Conservation (phyloP, 495 filamentous ascomycete genomes). For the Daldinia decipiens region DNA sequence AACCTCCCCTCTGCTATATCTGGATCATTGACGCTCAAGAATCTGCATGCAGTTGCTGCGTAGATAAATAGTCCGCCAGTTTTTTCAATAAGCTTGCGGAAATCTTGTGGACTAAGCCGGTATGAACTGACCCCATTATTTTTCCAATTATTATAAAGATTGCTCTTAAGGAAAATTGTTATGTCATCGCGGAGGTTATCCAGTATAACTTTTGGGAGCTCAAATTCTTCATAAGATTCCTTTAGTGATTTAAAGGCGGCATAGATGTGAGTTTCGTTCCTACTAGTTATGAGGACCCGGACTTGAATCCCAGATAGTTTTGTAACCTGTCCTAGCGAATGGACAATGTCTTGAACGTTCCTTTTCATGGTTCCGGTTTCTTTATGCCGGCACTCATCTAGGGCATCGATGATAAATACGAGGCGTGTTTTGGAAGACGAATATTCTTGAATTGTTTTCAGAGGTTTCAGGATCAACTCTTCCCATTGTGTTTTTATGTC, state of each 20-base stretch:
- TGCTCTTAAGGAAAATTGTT: conserved; percentile 1
- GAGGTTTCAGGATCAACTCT: conserved; percentile 59
- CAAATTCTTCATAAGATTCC: background rate
- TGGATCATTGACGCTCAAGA: background rate
- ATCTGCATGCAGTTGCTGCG: conserved; percentile 19
- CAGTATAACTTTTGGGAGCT: conserved; percentile 13
- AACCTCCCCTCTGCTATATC: background rate
- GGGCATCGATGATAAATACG: conserved; percentile 63
- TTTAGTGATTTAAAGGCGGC: conserved; percentile 3
- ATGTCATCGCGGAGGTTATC: conserved; percentile 4
- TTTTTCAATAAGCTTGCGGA: conserved; percentile 17
- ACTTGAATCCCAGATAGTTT: conserved; percentile 5
- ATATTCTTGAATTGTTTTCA: conserved; percentile 29
- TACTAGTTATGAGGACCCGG: conserved; percentile 25
- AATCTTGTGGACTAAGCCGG: conserved; percentile 4
- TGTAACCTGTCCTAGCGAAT: background rate
- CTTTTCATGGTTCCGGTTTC: conserved; percentile 8
- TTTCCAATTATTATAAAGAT: background rate
- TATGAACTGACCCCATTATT: background rate
- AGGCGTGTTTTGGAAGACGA: conserved; percentile 13
- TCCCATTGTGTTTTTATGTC: conserved; percentile 58
- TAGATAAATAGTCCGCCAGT: conserved; percentile 27
- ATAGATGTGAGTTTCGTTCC: conserved; percentile 11
- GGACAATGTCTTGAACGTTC: conserved; percentile 8
- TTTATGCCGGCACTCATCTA: conserved; percentile 61